Evolutionary conservation across 305 asterid species (phyloP).

Genomic region (Rubia tinctorum): DNA sequence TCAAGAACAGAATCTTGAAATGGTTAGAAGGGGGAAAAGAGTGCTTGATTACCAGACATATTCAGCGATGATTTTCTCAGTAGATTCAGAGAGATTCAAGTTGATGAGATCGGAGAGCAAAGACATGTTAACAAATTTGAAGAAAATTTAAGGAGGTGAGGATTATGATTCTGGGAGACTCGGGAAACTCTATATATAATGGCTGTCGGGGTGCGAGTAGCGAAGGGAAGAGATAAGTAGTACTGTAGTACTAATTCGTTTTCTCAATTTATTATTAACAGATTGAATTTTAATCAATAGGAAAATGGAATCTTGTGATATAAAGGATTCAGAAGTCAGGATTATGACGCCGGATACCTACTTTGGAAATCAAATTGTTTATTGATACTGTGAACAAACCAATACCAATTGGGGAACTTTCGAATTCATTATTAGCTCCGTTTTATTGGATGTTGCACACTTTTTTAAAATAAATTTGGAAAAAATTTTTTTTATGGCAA

Average conservation of each 20-base stretch:
- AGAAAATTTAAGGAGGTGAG: not conserved
- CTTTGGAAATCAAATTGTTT: too few species aligned
- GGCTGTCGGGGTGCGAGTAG: not conserved
- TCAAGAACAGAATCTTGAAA: constrained; percentile 4
- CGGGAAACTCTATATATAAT: not conserved
- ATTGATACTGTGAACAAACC: too few species aligned
- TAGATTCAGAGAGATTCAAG: constrained; percentile 40
- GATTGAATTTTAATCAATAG: not conserved
- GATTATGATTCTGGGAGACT: not conserved
- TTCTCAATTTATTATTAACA: not conserved
- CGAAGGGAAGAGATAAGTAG: not conserved
- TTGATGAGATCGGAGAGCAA: constrained; percentile 46
- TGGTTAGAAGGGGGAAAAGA: not conserved
- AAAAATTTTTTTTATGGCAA: too few species aligned
- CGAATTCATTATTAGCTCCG: too few species aligned
- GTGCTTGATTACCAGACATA: constrained; percentile 40
- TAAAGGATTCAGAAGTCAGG: not conserved
- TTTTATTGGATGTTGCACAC: too few species aligned
- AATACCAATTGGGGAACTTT: not conserved
- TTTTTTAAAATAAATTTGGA: too few species aligned
- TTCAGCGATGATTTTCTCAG: constrained; percentile 44
- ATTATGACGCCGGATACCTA: not conserved
- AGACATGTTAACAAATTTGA: constrained; percentile 24
- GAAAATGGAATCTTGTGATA: not conserved
- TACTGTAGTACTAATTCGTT: not conserved